These are phyloP conservation scores for Glutinoglossum americanum DNA, from an alignment of 495 filamentous ascomycete genomes.

Conservation along the genomic window DNA sequence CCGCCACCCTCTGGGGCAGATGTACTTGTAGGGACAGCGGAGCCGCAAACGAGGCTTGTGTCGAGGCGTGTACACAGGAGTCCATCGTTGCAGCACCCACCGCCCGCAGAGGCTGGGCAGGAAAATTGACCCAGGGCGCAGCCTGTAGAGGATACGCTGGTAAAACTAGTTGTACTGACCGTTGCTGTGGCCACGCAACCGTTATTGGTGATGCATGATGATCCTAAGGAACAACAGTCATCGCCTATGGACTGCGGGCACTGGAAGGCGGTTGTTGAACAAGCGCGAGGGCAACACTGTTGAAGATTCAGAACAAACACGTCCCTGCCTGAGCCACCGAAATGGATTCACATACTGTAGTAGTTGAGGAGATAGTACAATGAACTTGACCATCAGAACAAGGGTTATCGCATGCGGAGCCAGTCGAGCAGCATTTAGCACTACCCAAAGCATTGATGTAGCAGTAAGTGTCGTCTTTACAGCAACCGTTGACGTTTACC, in stretches of 20 bases:
- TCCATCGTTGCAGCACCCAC: not conserved
- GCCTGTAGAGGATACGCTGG: not conserved
- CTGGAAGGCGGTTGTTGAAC: not conserved
- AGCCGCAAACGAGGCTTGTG: not conserved
- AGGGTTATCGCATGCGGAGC: not conserved
- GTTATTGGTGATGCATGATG: not conserved
- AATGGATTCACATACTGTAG: not conserved
- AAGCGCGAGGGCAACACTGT: constrained; percentile 3
- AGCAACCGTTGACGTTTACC: constrained; percentile 2
- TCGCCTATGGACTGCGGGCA: constrained; percentile 3
- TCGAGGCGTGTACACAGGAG: not conserved
- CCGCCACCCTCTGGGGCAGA: not conserved
- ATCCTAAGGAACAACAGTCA: constrained; percentile 2
- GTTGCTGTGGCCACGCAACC: not conserved
- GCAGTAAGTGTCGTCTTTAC: constrained; percentile 4
- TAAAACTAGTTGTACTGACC: not conserved
- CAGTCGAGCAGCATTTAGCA: constrained; percentile 1
- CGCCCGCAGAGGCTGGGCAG: not conserved
- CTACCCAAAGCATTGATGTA: not conserved
- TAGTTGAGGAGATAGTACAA: constrained; percentile 4
- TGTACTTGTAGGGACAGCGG: not conserved
- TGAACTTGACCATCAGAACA: not conserved
- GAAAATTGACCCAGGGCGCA: not conserved
- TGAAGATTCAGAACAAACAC: not conserved
- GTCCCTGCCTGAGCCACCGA: not conserved